Base-by-base conservation (phyloP, 441 rosid species). In the Capsella rubella region DNA sequence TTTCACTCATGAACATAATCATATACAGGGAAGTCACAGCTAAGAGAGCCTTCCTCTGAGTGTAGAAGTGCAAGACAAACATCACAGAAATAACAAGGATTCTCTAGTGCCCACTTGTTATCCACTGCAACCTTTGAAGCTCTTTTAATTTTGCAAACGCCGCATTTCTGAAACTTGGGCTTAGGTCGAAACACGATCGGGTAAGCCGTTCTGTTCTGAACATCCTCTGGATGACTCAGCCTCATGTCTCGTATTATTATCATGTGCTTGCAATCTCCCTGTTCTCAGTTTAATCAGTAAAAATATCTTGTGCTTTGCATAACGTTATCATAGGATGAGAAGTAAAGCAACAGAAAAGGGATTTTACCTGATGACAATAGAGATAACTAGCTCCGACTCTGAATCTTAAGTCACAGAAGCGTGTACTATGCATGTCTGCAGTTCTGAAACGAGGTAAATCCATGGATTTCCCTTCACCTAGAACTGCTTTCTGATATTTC, bases 181-280 rank as follows among this genome's bases (percentile, higher is more conserved):
- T 91, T 95, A 4, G 67, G 39, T 56, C 82, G 89, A 62, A 82
- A 91, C 43, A 69, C 58, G 37, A 81, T 77, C 0, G 98, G 98
- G 86, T 91, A 91, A 66, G 87, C 90, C 15, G 83, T 80, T 43
- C 86, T 85, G 54, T 78, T 87, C 53, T 85, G 87, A 39, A 85
- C 73, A 69, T 92, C 97, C 21, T 90, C 97, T 0, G 87, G 88
- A 74, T 92, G 93, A 68, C 82, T 81, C 84, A 86, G 67, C 80
- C 98, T 90, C 95, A 88, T 87, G 84, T 95, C 98, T 31, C 92
- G 72, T 47, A 95, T 83, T 59, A 92, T 89, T 57, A 92, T 67
- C 64, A 82, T 83, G 81, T 92, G 98, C 85, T 86, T 92, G 86
- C 99, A 92, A 55, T 82, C 90, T 65, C 99, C 97, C 97, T 92